Evolutionary conservation across 768 basidiomycete genomes (phyloP).

Genomic region (Xerocomus potaroensis): DNA sequence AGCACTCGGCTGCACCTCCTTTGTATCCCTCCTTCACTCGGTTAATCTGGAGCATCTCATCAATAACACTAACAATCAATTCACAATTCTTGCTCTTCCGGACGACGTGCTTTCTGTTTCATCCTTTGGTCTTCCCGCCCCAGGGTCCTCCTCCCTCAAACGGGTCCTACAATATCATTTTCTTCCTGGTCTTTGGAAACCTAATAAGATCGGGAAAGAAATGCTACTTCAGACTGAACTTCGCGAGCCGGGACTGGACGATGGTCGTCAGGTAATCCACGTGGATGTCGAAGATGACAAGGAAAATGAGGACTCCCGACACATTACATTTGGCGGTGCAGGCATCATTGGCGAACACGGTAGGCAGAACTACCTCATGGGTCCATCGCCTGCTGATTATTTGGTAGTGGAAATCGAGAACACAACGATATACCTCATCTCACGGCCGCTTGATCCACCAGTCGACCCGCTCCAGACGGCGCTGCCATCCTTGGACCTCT

Average conservation of each 20-base stretch:
- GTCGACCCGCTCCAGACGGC: slow-evolving; percentile 76
- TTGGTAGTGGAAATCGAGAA: slow-evolving; percentile 65
- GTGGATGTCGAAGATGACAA: slow-evolving; percentile 56
- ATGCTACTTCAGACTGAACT: slow-evolving; percentile 80
- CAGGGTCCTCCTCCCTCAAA: slow-evolving; percentile 65
- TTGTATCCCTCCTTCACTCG: slow-evolving; percentile 84
- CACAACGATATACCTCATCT: slow-evolving; percentile 85
- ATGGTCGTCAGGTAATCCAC: slow-evolving; percentile 64
- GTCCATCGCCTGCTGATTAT: slow-evolving; percentile 4
- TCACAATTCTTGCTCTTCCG: slow-evolving; percentile 88
- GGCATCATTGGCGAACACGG: slow-evolving; percentile 73
- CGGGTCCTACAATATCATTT: slow-evolving; percentile 86
- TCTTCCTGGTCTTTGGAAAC: slow-evolving; percentile 73
- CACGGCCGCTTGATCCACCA: slow-evolving; percentile 79
- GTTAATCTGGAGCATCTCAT: slow-evolving; percentile 68
- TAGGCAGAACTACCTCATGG: slow-evolving; percentile 35
- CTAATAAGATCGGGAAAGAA: slow-evolving; percentile 65
- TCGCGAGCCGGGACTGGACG: slow-evolving; percentile 62
- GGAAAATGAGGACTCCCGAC: slow-evolving; percentile 43
- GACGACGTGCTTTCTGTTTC: slow-evolving; percentile 77
- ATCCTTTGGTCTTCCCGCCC: slow-evolving; percentile 52
- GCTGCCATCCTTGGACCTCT: slow-evolving; percentile 77
- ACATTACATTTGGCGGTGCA: slow-evolving; percentile 80
- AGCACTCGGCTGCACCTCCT: slow-evolving; percentile 84
- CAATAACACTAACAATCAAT: slow-evolving; percentile 62